Base-by-base conservation (phyloP, 2,329 filamentous ascomycete genomes). In the Alternaria sp. region DNA sequence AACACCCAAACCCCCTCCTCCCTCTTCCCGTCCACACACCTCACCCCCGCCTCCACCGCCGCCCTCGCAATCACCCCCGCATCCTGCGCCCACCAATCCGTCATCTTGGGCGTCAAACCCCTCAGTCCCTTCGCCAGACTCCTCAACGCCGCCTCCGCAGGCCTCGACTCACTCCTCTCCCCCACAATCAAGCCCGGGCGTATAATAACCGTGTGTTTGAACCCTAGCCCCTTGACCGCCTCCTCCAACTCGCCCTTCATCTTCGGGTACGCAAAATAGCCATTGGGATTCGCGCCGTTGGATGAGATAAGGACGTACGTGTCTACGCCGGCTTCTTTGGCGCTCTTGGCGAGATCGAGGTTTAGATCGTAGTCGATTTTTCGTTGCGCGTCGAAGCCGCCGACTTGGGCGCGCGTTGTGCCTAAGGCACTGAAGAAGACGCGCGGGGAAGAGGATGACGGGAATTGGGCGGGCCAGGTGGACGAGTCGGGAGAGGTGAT, bases 241-340 rank as follows among this genome's bases (percentile, higher is more conserved):
- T 96, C 91, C 79, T 98, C 95, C 44, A 97, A 88, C 71, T 96
- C 92, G 23, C 88, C 89, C 84, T 97, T 97, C 92, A 97, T 96
- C 79, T 84, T 84, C 1, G 80, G 25, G 64, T 91, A 92, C 0
- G 83, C 78, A 6, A 90, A 76, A 1, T 89, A 65, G n/a, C 59
- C 60, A 2, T 45, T 86, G 81, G 74, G 84, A 81, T 77, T 87
- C n/a, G 82, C 84, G 55, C 79, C 82, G 1, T 73, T 82, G 21
- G 86, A 85, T 1, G 91, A 94, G 60, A 97, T 86, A 67, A 96
- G 89, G 21, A 97, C 91, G 75, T 91, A 96, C 2, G 90, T 90
- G 69, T 88, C 88, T 11, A 88, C 87, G 37, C 93, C 93, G 1
- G 89, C 88, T 5, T 86, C 86, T 75, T 90, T 92, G 46, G 94